Conservation (phyloP, 495 filamentous ascomycete species). For the Podospora appendiculata region DNA sequence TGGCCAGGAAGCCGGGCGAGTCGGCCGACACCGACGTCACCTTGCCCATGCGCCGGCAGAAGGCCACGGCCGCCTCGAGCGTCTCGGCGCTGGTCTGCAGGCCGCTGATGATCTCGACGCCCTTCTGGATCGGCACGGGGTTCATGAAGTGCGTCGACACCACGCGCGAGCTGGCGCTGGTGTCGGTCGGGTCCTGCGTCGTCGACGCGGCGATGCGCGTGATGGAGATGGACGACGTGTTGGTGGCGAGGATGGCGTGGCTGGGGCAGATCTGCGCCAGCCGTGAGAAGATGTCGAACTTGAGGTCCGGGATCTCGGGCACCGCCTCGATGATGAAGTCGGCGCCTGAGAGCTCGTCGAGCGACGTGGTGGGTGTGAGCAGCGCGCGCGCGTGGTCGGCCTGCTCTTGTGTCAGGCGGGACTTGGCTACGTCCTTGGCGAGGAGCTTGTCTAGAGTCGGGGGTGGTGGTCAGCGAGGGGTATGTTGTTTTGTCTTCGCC, state of each 20-base stretch:
- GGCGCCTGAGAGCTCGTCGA: constrained; percentile 73
- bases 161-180: constrained; percentile 76
- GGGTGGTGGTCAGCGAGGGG: neutral
- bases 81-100: constrained; percentile 83
- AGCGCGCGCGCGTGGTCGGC: constrained; percentile 62
- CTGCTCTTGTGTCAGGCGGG: constrained; percentile 68
- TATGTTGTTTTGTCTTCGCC: neutral
- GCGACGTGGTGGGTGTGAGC: constrained; percentile 59
- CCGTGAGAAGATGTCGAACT: constrained; percentile 77
- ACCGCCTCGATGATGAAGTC: constrained; percentile 99
- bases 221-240: constrained; percentile 96
- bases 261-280: constrained; percentile 78
- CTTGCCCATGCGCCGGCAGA: constrained; percentile 91
- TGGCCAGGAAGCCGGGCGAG: constrained; percentile 90
- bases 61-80: constrained; percentile 72
- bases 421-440: constrained; percentile 82
- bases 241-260: constrained; percentile 90
- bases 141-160: constrained; percentile 99
- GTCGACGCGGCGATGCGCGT: constrained; percentile 90
- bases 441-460: constrained; percentile 68
- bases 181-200: constrained; percentile 64
- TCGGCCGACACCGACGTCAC: constrained; percentile 80
- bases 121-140: constrained; percentile 93
- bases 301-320: constrained; percentile 83
- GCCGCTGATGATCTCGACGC: constrained; percentile 93